Base-by-base conservation (phyloP, 1,284 basidiomycete genomes). In the Blastosporella zonata region DNA sequence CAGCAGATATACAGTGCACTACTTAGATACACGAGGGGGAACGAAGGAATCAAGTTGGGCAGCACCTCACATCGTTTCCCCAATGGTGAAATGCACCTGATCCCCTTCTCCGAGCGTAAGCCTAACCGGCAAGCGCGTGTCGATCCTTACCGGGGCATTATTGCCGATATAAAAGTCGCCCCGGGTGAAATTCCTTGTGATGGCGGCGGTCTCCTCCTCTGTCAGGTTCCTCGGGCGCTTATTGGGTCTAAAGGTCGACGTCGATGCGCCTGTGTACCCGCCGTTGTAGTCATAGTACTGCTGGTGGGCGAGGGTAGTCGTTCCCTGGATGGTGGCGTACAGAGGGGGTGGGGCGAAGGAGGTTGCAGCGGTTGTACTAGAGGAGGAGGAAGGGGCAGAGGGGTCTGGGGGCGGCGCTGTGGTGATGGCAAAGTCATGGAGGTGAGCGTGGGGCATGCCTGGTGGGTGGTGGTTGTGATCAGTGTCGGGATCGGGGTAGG, bases 271-370 rank as follows among this genome's bases (percentile, higher is more conserved):
- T 18, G 83, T 80, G 51, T 79, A 79, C 18, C 77, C 65, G 43
- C 79, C 79, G 57, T 81, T 86, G 68, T 88, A 88, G 67, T 88
- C 84, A 63, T 87, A 87, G 59, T 87, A 88, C 59, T 84, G 82
- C 51, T 84, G 82, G 46, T 83, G 82, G 6, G 74, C 72, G 51
- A 83, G 64, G n/a, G 75, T 78, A 3, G 79, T 71, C 0, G 76
- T 67, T 29, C 73, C 71, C 54, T 69, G 67, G 41, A 72, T 53
- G 17, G 70, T 67, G 35, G 72, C 67, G 62, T 74, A 75, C 62
- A 74, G 69, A 15, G 72, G 72, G 18, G 72, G 72, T 2, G 71
- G 72, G 1, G 71, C 67, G 5, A 69, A 67, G 51, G 33, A 17
- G 68, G 61, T 25, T 68, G 61, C 29, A 12, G 25, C 25, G 6